Conservation (phyloP, 2,329 filamentous ascomycete genomes). For the Fusarium pseudograminearum region DNA sequence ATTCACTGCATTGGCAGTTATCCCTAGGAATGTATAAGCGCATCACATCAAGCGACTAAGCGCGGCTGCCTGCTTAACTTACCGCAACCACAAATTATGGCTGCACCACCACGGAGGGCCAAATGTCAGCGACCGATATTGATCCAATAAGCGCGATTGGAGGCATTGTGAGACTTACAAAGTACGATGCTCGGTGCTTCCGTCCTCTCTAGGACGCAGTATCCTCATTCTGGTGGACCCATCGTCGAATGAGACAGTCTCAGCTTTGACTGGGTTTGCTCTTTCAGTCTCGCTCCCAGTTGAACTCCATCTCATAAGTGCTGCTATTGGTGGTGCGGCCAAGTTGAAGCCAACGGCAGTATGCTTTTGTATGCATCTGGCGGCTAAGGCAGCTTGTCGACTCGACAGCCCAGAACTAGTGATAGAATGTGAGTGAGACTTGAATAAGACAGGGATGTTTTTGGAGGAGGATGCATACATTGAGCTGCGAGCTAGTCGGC, state of each 20-base stretch:
- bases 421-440: slow-evolving; percentile 10
- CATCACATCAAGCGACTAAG: slow-evolving; percentile 13
- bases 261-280: not conserved
- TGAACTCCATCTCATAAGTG: not conserved
- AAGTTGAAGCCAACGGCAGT: slow-evolving; percentile 9
- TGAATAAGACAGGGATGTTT: slow-evolving; percentile 6
- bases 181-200: slow-evolving; percentile 14
- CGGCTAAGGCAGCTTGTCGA: slow-evolving; percentile 16
- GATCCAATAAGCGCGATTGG: slow-evolving; percentile 7
- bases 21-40: slow-evolving; percentile 50
- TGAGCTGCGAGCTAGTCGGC: slow-evolving; percentile 34
- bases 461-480: slow-evolving; percentile 24
- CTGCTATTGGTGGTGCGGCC: not conserved
- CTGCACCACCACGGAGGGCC: slow-evolving; percentile 28
- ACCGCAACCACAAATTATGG: slow-evolving; percentile 49
- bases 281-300: not conserved
- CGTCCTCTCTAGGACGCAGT: not conserved
- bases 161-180: slow-evolving; percentile 37
- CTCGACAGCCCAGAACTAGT: slow-evolving; percentile 32
- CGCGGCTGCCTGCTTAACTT: slow-evolving; percentile 18
- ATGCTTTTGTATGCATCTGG: slow-evolving; percentile 15
- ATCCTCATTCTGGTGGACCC: not conserved
- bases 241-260: not conserved
- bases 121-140: slow-evolving; percentile 22
- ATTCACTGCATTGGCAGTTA: slow-evolving; percentile 58